Conservation (phyloP, 768 basidiomycete species). For the Xerocomus potaroensis region DNA sequence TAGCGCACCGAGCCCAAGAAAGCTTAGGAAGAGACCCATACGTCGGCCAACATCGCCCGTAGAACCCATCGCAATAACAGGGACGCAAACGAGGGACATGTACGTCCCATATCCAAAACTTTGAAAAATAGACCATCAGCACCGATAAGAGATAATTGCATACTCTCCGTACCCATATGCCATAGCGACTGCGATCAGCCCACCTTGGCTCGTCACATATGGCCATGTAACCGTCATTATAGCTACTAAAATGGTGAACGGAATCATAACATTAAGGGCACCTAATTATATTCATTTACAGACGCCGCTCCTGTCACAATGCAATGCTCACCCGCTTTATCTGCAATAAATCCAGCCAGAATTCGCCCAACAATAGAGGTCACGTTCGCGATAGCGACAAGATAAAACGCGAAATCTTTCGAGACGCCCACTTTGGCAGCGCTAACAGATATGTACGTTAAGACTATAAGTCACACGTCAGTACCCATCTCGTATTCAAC, state of each 20-base stretch:
- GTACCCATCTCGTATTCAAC: not conserved
- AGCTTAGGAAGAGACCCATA: constrained; percentile 59
- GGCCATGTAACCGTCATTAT: constrained; percentile 71
- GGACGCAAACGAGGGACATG: constrained; percentile 51
- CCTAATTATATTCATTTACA: constrained; percentile 37
- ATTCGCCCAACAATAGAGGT: constrained; percentile 61
- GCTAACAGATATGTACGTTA: constrained; percentile 64
- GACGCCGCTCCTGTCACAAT: not conserved
- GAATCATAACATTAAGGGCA: constrained; percentile 63
- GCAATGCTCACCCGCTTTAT: constrained; percentile 42
- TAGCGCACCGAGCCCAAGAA: constrained; percentile 58
- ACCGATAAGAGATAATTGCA: fast-evolving
- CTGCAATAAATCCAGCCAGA: constrained; percentile 48
- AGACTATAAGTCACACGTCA: constrained; percentile 35
- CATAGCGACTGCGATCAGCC: constrained; percentile 50
- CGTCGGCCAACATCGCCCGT: constrained; percentile 60
- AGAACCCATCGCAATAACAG: constrained; percentile 58
- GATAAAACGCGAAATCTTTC: constrained; percentile 53
- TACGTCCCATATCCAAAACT: constrained; percentile 63
- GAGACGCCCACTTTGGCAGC: constrained; percentile 48
- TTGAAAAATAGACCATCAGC: not conserved
- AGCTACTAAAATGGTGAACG: constrained; percentile 53
- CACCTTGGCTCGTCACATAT: constrained; percentile 41
- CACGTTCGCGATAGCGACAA: constrained; percentile 65
- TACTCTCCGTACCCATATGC: constrained; percentile 56